Conservation (phyloP, 2,329 filamentous ascomycete genomes). For the Arthrobotrys sphaeroides region DNA sequence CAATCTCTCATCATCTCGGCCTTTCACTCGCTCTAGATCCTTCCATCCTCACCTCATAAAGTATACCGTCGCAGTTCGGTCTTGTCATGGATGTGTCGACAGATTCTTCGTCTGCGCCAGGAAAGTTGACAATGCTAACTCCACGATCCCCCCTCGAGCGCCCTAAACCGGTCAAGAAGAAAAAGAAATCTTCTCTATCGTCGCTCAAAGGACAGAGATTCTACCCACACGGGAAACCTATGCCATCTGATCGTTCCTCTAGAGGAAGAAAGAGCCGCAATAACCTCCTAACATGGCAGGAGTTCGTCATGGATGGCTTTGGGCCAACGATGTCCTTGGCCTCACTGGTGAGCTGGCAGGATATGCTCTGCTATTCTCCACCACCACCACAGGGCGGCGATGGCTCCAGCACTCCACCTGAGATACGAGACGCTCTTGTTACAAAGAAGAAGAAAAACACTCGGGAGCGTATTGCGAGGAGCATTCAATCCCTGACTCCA, state of each 20-base stretch:
- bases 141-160: constrained; percentile 9
- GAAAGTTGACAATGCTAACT: neutral
- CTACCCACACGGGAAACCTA: neutral
- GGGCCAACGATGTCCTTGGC: constrained; percentile 41
- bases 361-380: constrained; percentile 43
- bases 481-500: constrained; percentile 1
- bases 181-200: constrained; percentile 26
- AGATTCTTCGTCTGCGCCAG: neutral
- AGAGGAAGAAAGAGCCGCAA: neutral
- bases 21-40: constrained; percentile 18
- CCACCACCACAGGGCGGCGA: constrained; percentile 23
- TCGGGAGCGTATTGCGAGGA: neutral
- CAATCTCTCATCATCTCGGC: neutral
- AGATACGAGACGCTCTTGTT: constrained; percentile 19
- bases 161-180: constrained; percentile 4
- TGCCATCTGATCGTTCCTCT: neutral
- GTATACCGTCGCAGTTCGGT: neutral
- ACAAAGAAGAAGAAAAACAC: constrained; percentile 28
- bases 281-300: constrained; percentile 45
- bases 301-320: constrained; percentile 43
- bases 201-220: constrained; percentile 32
- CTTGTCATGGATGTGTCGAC: neutral
- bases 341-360: constrained; percentile 46
- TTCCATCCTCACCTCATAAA: neutral
- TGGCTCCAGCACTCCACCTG: constrained; percentile 29